A percentile compares a stretch with the other conserved stretches of the same genome.
phyloP scores from a whole-genome alignment of 495 filamentous ascomycete genomes.

The Aspergillus funiculosus region DNA sequence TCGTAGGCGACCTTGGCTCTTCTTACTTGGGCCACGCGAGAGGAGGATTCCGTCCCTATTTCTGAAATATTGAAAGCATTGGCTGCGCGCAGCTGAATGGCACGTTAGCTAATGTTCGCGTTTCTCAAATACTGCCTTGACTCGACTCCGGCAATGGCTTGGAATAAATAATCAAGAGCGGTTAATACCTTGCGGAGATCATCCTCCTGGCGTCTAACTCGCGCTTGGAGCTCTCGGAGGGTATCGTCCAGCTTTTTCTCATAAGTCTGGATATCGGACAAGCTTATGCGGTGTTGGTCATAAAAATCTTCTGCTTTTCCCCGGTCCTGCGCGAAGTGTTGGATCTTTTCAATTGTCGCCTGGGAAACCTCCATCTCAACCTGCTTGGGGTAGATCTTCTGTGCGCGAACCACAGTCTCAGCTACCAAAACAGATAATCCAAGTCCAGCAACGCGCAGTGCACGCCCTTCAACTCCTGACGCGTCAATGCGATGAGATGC shows the following conservation, averaged over 20 bases:
- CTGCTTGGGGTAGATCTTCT: too few relatives aligned
- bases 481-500: background rate
- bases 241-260: slow-evolving; percentile 56
- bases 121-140: too few relatives aligned
- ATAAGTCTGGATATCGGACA: slow-evolving; percentile 34
- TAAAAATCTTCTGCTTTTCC: slow-evolving; percentile 33
- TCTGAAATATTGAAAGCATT: slow-evolving; percentile 40
- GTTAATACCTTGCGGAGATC: slow-evolving; percentile 52
- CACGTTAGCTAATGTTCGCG: slow-evolving; percentile 18
- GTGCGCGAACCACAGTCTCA: background rate
- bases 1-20: slow-evolving; percentile 60
- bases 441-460: too few relatives aligned
- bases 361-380: slow-evolving; percentile 36
- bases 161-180: too few relatives aligned
- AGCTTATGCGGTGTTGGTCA: slow-evolving; percentile 27
- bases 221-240: slow-evolving; percentile 56
- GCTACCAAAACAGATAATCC: too few relatives aligned
- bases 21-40: slow-evolving; percentile 48
- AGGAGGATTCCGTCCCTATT: slow-evolving; percentile 33
- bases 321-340: slow-evolving; percentile 34
- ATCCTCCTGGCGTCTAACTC: slow-evolving; percentile 60
- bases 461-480: too few relatives aligned
- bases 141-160: too few relatives aligned
- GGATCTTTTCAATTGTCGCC: slow-evolving; percentile 33
- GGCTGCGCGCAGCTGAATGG: slow-evolving; percentile 39